Conservation (phyloP, 345 rosid species). For the Brassica juncea region DNA sequence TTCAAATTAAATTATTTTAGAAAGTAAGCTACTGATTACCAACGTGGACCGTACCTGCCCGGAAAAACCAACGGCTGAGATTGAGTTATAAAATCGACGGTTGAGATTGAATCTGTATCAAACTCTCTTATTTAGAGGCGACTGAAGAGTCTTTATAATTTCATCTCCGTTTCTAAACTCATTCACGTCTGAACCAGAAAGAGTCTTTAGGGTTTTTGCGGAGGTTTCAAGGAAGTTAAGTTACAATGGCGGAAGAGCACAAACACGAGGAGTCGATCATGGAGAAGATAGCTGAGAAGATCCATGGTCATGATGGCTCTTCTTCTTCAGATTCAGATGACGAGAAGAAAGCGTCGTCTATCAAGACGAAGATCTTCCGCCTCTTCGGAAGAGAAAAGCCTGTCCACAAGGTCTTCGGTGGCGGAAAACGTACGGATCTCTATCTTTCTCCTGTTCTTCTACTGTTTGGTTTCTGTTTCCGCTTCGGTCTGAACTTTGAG, state of each 20-base stretch:
- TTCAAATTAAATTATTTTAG: conserved; percentile 4
- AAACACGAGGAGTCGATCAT: conserved; percentile 42
- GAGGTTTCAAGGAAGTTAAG: conserved; percentile 30
- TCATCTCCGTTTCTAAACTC: conserved; percentile 42
- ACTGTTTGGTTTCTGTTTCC: neutral
- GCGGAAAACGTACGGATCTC: conserved; percentile 50
- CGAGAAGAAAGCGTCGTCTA: conserved; percentile 37
- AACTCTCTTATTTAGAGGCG: conserved; percentile 29
- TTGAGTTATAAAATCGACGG: conserved; percentile 18
- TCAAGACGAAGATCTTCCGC: conserved; percentile 53
- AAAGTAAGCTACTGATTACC: neutral
- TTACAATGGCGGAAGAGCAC: conserved; percentile 39
- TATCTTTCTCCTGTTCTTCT: neutral
- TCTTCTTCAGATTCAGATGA: conserved; percentile 44
- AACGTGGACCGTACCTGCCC: conserved; percentile 17
- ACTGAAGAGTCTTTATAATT: neutral
- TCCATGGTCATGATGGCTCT: conserved; percentile 47
- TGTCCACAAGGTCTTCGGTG: conserved; percentile 43
- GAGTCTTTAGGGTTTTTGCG: conserved; percentile 25
- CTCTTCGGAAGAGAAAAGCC: conserved; percentile 74
- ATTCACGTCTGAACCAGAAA: conserved; percentile 8
- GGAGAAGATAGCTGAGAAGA: conserved; percentile 47
- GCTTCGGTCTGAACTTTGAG: neutral
- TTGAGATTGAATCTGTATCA: conserved; percentile 29
- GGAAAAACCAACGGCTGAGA: conserved; percentile 13